phyloP scores from a whole-genome alignment of 225 moss, liverwort and hornwort species.

The Straminergon stramineum region DNA sequence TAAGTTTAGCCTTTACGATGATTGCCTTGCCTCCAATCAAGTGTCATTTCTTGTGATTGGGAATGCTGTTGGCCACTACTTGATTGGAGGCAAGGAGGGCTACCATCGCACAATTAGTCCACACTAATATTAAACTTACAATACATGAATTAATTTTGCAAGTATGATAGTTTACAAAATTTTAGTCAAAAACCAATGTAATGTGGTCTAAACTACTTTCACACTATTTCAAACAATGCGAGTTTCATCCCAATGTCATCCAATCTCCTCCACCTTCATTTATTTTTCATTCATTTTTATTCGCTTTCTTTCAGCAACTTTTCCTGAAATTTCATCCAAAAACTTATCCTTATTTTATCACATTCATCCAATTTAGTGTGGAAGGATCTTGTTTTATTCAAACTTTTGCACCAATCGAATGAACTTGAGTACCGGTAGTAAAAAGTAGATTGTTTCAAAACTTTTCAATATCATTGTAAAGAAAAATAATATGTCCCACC shows the following conservation, averaged over 20 bases:
- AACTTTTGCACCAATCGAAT: not conserved
- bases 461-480: not conserved
- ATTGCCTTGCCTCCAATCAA: rapidly evolving
- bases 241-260: no score
- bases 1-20: rapidly evolving
- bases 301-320: no score
- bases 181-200: not conserved
- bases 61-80: rapidly evolving
- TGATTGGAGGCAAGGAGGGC: not conserved
- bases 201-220: not conserved
- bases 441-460: not conserved
- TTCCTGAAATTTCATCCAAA: not conserved
- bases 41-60: rapidly evolving
- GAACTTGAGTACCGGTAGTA: no score
- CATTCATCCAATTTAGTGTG: not conserved
- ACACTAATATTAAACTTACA: not conserved
- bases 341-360: not conserved
- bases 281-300: not conserved
- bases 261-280: not conserved
- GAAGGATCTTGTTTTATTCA: not conserved
- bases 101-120: rapidly evolving
- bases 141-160: not conserved
- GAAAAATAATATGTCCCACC: not conserved
- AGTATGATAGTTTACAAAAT: not conserved
- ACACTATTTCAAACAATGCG: not conserved